phyloP scores from a whole-genome alignment of 2,329 filamentous ascomycete genomes.

The Cytospora leucostoma region DNA sequence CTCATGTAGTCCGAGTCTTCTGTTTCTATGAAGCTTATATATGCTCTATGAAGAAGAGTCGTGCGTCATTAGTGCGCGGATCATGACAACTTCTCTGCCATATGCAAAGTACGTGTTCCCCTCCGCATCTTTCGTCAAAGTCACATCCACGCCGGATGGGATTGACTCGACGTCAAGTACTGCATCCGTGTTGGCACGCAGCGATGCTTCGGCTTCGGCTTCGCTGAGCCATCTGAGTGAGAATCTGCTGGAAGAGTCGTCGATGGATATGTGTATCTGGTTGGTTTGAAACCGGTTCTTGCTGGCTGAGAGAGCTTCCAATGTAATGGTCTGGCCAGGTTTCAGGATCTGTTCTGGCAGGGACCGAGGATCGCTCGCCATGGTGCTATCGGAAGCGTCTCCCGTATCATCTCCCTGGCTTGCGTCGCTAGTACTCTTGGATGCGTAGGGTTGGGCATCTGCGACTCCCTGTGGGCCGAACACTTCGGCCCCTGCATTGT shows the following conservation, averaged over 20 bases:
- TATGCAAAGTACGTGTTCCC: constrained; percentile 1
- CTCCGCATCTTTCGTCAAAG: neutral
- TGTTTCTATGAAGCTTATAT: neutral
- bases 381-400: neutral
- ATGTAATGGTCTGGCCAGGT: neutral
- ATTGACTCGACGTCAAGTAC: constrained; percentile 2
- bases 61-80: neutral
- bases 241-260: neutral
- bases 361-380: neutral
- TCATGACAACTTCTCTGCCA: constrained; percentile 5
- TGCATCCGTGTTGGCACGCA: neutral
- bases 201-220: neutral
- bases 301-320: neutral
- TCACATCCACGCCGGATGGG: neutral
- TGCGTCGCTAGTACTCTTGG: neutral
- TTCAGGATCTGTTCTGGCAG: neutral
- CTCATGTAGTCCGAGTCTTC: constrained; percentile 67
- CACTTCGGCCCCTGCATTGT: neutral
- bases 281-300: constrained; percentile 1
- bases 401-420: neutral
- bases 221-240: constrained; percentile 2
- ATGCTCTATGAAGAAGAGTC: neutral
- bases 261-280: neutral
- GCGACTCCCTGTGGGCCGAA: neutral
- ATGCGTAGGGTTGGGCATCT: neutral